Evolutionary conservation across 2,329 filamentous ascomycete species (phyloP), one percentile per base, ranked within the genome.

Genomic region (Trichocomaceae sp.): DNA sequence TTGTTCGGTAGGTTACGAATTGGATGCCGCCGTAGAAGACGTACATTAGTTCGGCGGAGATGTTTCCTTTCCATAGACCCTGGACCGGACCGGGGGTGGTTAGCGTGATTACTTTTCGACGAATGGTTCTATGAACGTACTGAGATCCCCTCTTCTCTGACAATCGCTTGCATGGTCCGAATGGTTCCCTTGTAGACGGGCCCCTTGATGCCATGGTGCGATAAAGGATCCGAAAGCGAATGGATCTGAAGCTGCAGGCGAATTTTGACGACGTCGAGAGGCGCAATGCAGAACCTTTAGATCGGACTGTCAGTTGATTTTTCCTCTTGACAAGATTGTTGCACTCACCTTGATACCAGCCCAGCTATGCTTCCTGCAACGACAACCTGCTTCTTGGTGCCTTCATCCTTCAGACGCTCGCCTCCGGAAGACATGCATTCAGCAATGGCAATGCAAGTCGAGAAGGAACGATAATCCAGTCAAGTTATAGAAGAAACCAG

Each of bases 191-290:
- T 89, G 75, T 92, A 68, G 52, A 79, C 50, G 63, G 73, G 73
- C 1, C 71, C 77, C 50, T 68, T 64, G 56, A 77, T 64, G 60
- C 72, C 65, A 51, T 75, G 75, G 59, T 82, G 77, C 46, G 83
- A 80, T 9, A 84, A 72, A 2, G 89, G 87, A 66, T 92, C 86
- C 63, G 86, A 86, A 57, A 88, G 82, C 48, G 89, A 90, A 75
- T 95, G 87, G 45, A 88, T 83, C 72, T 97, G 93, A 17, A 99
- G 84, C 71, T 99, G 93, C 46, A 97, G 85, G 47, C 93, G 88
- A 74, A 99, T 99, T 78, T 99, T 97, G 75, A 97, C 84, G 59
- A 99, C 93, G 72, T 99, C 93, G 62, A 99, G 87, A 52, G 93
- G 93, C 17, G 93, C 90, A 68, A 97, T 86, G 67, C 93, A 83